These are phyloP conservation scores for Curvularia eragrostidis DNA, from an alignment of 2,329 filamentous ascomycete genomes.

Conservation along the genomic window DNA sequence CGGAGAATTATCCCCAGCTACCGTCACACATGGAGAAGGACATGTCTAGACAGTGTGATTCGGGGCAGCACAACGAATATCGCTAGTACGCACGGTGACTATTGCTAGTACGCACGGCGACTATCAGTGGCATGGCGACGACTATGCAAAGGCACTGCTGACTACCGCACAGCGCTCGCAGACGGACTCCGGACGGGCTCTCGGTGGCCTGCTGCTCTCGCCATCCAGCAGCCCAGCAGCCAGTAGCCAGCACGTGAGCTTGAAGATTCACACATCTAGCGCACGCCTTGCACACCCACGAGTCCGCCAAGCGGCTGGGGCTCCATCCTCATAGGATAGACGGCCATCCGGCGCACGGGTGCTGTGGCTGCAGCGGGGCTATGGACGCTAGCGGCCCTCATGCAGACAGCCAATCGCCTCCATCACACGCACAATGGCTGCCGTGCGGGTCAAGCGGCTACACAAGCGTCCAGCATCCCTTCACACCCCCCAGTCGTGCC, in stretches of 20 bases:
- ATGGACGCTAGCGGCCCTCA: constrained; percentile 21
- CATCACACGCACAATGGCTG: constrained; percentile 5
- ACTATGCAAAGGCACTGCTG: not conserved
- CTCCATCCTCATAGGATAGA: constrained; percentile 26
- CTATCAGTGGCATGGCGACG: not conserved
- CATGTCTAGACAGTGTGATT: not conserved
- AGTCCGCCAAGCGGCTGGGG: constrained; percentile 21
- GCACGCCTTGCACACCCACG: constrained; percentile 12
- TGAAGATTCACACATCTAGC: constrained; percentile 13
- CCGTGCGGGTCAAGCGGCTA: constrained; percentile 35
- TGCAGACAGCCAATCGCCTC: constrained; percentile 31
- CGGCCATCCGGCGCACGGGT: constrained; percentile 23
- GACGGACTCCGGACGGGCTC: not conserved
- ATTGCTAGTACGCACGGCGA: too few species aligned
- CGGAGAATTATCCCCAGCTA: constrained; percentile 13
- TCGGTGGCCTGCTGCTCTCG: constrained; percentile 8
- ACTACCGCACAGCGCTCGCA: not conserved
- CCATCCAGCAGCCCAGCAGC: not conserved
- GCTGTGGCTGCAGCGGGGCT: constrained; percentile 28
- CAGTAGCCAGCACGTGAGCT: constrained; percentile 25
- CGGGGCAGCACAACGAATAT: not conserved
- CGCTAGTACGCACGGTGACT: too few species aligned
- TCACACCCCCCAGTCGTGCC: constrained; percentile 19
- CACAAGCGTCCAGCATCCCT: constrained; percentile 20
- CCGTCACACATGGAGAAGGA: not conserved